Base-by-base conservation (phyloP, 768 basidiomycete genomes). In the Lactarius trivialis region DNA sequence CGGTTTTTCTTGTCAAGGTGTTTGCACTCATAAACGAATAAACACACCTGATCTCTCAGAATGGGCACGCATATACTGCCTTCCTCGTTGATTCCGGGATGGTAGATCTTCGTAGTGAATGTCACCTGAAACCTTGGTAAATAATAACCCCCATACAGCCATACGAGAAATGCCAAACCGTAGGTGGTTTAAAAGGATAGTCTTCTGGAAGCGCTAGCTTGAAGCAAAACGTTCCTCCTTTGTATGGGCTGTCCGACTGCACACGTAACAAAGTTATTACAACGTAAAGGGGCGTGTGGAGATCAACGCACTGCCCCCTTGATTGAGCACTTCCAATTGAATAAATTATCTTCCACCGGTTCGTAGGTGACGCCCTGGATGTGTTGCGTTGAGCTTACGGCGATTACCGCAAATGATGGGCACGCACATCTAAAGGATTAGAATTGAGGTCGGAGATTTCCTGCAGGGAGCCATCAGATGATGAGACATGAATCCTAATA, bases 51-150 rank as follows among this genome's bases (percentile, higher is more conserved):
- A 72, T 93, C 91, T 68, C 88, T 82, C 56, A 93, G 79, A 52
- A 93, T 81, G 36, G 91, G 87, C 34, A 93, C 84, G 71, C 91
- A 93, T 60, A 93, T 93, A 26, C 82, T 78, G 36, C 91, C 91
- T 71, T 93, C 90, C 60, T 93, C 91, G 65, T 93, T 91, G 72
- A 93, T 89, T 39, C 92, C 91, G 30, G 91, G 91, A 73, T 93
- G 91, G 71, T 93, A 93, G 51, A 93, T 87, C 80, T 85, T 92
- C 59, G 91, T 93, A 43, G 78, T 83, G 73, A 93, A 93, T 39
- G 82, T 84, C 45, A 93, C 89, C 91, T 93, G 63, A 39, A 30
- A 37, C 66, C 45, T 48, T 24, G 45, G 24, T 48, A 67, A 26
- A 36, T 48, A 7, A 41, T n/a, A n/a, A n/a, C n/a, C 45, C 33